Base-by-base conservation (phyloP, 257 asterid genomes). In the Vinca minor region DNA sequence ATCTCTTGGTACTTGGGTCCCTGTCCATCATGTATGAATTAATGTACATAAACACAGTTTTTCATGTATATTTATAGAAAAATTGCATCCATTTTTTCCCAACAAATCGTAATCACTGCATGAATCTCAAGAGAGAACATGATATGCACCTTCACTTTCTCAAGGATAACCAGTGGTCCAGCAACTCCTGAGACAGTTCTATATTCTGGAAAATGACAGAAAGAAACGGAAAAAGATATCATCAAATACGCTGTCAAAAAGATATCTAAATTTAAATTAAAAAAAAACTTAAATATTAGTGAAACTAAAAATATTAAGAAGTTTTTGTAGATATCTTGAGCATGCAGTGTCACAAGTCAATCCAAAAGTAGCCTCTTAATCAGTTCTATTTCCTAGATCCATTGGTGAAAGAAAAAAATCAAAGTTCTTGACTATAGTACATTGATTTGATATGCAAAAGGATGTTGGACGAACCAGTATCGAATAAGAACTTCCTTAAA, bases 111-210 rank as follows among this genome's bases (percentile, higher is more conserved):
- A 44, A 38, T 14, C 25, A 36, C 8, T 6, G 21, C 13, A 38
- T 42, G n/a, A 41, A 25, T 10, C 14, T 41, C 35, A 46, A 44
- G 55, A 45, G 36, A 73, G n/a, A 59, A 58, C 32, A 73, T n/a
- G 12, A 25, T 36, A 66, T 57, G 67, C 71, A 89, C 99, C 99
- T 93, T 93, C 70, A 93, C 99, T 87, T 93, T 93, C 41, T 93
- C 99, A 14, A 93, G 95, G 71, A 93, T 93, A 73, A 93, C 99
- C 39, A 93, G 88, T 67, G 99, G 99, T 61, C 99, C 99, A 69
- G 99, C 99, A 68, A 89, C 99, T 73, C 99, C 96, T 45, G 97
- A 93, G 72, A 93, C 97, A 62, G 99, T 93, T 74, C 99, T 85
- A 61, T 93, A 93, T 78, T 93, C 99, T 93, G 96, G 79, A 81